Base-by-base conservation (phyloP, 148 eudicot species). In the Camellia sinensis region DNA sequence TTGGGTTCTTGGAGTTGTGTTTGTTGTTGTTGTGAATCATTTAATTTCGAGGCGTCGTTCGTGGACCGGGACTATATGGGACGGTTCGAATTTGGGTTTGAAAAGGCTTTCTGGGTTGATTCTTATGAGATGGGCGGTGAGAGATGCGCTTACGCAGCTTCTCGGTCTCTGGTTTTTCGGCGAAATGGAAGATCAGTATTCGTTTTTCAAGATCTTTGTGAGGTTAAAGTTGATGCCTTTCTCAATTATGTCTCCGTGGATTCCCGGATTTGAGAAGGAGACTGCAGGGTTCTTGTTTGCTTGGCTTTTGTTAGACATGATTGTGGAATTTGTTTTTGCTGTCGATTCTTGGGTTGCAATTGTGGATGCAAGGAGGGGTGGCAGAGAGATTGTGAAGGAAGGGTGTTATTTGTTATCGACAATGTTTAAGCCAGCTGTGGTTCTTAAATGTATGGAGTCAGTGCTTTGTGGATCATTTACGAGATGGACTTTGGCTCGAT, bases 141-240 rank as follows among this genome's bases (percentile, higher is more conserved):
- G 92, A 79, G 98, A 96, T 73, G 93, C 93, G 8, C 80, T 96
- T 56, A 89, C 93, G 0, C 98, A 94, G 87, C 70, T 96, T n/a
- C 83, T 96, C 41, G 95, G 98, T 29, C 75, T 96, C 66, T 96
- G 88, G 84, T 92, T 85, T 80, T 93, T 96, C 69, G 92, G 97
- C 3, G 94, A 94, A 74, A 86, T 93, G 64, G 94, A 88, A n/a
- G 98, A 96, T 84, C 97, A 90, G 76, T 92, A 92, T 75, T 84
- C 91, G 12, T 87, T 91, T 68, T 94, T 94, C 74, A 96, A 89
- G 89, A 85, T 96, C 74, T 92, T 94, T 81, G 83, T 94, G 86
- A 88, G 95, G 87, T 74, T 92, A 84, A 96, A 96, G 78, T 84
- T 91, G 88, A 90, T 96, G 95, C 98, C 98, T 0, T 96, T 93